Base-by-base conservation (phyloP, 345 rosid species). In the Dimocarpus longan region DNA sequence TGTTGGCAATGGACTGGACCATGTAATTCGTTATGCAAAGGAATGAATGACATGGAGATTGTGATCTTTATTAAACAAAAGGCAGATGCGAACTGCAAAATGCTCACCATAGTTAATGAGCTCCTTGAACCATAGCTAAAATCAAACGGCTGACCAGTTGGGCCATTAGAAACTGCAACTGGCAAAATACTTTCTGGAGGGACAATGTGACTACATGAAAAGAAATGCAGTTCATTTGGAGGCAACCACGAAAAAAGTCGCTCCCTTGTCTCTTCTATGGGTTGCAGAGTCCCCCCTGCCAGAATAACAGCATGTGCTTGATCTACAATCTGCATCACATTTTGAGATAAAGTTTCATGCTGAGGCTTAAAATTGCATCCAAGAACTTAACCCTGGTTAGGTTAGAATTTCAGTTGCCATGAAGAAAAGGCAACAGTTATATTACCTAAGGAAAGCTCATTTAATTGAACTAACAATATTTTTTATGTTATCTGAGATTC, bases 231-330 rank as follows among this genome's bases (percentile, higher is more conserved):
- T 79, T 87, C 88, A 79, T 88, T 84, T 32, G 77, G 80, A 66
- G 91, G 91, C 83, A 95, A 81, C 92, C 95, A 82, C 19, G 99
- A 97, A 83, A 95, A 93, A 76, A 93, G 98, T 48, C 97, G 86
- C 78, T 91, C 98, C 83, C 96, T 92, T 68, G 97, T 91, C 85
- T 92, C 98, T 89, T 93, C 97, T 66, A 95, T 86, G 67, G 99
- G 99, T 82, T 95, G 98, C 84, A 95, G 89, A 80, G 99, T 95
- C 75, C 98, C 99, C 56, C 99, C 99, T 0, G 97, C 97, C 83
- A 93, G 81, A 79, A 95, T 76, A 76, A 95, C 92, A 69, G 98
- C 94, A 72, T 82, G 98, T 64, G 95, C 94, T 84, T 93, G 91
- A 76, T 89, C 85, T 75, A 90, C 93, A 84, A 95, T 88, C 99